phyloP scores from a whole-genome alignment of 129 eudicot genomes.

The Mikania micrantha region DNA sequence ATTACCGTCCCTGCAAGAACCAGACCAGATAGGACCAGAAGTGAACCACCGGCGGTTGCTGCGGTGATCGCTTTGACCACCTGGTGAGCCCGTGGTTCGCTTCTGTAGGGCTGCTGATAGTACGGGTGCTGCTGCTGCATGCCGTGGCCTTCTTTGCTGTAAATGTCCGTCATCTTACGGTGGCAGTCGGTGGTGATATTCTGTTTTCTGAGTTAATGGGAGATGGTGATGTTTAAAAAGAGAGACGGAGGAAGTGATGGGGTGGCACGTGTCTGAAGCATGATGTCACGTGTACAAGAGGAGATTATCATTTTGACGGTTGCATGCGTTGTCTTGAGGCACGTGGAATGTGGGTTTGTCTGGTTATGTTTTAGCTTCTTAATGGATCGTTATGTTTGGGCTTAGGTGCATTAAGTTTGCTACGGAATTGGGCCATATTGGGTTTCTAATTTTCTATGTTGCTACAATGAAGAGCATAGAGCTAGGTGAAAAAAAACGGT shows the following conservation, averaged over 20 bases:
- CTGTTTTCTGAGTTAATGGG: neutral
- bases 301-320: conserved; percentile 34
- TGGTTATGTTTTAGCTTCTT: neutral
- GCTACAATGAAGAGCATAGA: too few species aligned
- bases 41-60: conserved; percentile 53
- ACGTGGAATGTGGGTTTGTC: neutral
- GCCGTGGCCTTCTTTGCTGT: conserved; percentile 5
- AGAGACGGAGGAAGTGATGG: conserved; percentile 1
- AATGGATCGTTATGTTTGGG: neutral
- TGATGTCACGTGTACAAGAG: conserved; percentile 38
- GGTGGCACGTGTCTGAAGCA: conserved; percentile 30
- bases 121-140: conserved; percentile 5
- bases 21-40: conserved; percentile 50
- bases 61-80: conserved; percentile 58
- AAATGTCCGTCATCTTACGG: conserved; percentile 25
- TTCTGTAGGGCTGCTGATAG: neutral
- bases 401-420: neutral
- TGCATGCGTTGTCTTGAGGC: conserved; percentile 18
- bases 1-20: conserved; percentile 58
- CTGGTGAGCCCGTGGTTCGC: conserved; percentile 16
- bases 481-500: too few species aligned
- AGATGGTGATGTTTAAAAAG: conserved; percentile 3
- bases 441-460: neutral
- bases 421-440: neutral
- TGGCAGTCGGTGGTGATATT: neutral